phyloP scores from a whole-genome alignment of 2,329 filamentous ascomycete species.

The Monosporascus sp. region DNA sequence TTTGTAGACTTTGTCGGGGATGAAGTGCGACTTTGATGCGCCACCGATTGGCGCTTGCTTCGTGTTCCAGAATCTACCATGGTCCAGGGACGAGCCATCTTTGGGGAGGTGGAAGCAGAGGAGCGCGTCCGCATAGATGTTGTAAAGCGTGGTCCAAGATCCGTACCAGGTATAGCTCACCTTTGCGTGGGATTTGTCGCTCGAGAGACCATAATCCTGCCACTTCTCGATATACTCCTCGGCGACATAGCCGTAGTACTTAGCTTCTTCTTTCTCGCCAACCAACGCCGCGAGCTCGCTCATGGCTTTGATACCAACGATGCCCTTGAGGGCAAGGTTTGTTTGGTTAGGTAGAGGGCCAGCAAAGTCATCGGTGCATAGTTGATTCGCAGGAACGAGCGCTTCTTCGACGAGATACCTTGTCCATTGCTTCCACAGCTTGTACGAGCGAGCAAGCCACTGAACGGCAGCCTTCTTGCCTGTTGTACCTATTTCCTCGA shows the following conservation, averaged over 20 bases:
- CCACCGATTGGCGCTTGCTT: constrained; percentile 12
- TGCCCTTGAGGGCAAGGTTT: constrained; percentile 71
- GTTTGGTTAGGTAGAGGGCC: constrained; percentile 70
- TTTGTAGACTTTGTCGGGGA: constrained; percentile 71
- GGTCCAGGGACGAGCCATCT: constrained; percentile 10
- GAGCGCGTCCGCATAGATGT: constrained; percentile 68
- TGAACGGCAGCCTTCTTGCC: constrained; percentile 34
- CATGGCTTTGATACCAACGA: constrained; percentile 75
- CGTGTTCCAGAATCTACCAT: constrained; percentile 19
- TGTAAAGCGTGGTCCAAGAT: constrained; percentile 78
- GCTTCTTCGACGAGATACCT: constrained; percentile 66
- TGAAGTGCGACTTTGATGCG: constrained; percentile 42
- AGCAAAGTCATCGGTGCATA: constrained; percentile 75
- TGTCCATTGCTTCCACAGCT: constrained; percentile 72
- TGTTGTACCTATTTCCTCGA: constrained; percentile 45
- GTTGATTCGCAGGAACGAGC: constrained; percentile 64
- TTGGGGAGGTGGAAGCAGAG: constrained; percentile 67
- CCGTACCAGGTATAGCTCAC: constrained; percentile 77
- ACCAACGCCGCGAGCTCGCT: constrained; percentile 59
- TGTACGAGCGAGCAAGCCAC: constrained; percentile 51
- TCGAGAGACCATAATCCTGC: constrained; percentile 64
- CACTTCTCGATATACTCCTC: constrained; percentile 65
- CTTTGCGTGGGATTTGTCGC: constrained; percentile 69
- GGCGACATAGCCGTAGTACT: constrained; percentile 58
- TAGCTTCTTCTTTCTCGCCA: constrained; percentile 52